phyloP scores from a whole-genome alignment of 257 asterid species.

The Rauvolfia tetraphylla region DNA sequence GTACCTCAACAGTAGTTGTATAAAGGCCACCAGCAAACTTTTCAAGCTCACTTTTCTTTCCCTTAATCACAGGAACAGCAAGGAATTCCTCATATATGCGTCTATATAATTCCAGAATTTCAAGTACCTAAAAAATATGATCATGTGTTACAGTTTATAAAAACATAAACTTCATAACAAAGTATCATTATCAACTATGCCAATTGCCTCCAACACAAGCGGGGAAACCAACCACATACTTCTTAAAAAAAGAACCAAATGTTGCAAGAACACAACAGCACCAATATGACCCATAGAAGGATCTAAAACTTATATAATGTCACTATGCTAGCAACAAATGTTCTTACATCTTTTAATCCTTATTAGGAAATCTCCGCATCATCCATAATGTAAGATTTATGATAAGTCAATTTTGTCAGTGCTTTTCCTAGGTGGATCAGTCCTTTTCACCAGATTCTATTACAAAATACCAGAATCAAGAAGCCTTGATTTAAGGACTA shows the following conservation, averaged over 20 bases:
- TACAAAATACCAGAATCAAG: not conserved
- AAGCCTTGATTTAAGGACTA: not conserved
- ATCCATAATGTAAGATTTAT: not conserved
- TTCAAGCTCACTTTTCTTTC: constrained; percentile 88
- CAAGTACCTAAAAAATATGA: constrained; percentile 67
- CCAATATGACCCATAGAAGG: not conserved
- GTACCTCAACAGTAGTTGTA: constrained; percentile 90
- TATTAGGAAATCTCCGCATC: too few species aligned
- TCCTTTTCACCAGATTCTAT: not conserved
- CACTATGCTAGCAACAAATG: not conserved
- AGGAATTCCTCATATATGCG: constrained; percentile 84
- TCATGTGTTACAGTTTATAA: not conserved
- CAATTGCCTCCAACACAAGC: not conserved
- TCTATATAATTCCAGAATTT: constrained; percentile 75
- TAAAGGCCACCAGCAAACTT: constrained; percentile 97
- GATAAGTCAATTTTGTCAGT: not conserved
- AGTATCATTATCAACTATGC: not conserved
- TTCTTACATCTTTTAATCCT: not conserved
- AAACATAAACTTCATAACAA: not conserved
- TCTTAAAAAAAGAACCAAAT: not conserved
- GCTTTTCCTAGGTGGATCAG: not conserved
- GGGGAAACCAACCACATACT: not conserved
- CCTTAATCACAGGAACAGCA: constrained; percentile 87
- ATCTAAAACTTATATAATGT: not conserved
- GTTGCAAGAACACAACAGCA: not conserved